These are phyloP conservation scores for Neonectria hederae DNA, from an alignment of 2,329 filamentous ascomycete species.

Conservation along the genomic window DNA sequence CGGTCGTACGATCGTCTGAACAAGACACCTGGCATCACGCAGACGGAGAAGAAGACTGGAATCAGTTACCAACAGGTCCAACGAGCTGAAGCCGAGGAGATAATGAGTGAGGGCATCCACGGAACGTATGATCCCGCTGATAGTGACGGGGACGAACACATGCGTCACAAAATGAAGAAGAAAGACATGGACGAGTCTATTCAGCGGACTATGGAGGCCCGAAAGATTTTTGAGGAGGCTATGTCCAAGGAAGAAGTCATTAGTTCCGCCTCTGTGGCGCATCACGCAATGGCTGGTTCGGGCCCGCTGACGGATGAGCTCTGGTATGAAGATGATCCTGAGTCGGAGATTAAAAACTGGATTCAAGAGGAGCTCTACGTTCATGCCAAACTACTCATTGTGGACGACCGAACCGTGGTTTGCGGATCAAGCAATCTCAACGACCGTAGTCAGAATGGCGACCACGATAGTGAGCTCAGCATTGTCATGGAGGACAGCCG, in stretches of 20 bases:
- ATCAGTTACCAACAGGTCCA: slow-evolving; percentile 88
- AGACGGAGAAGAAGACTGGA: slow-evolving; percentile 82
- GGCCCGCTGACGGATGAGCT: slow-evolving; percentile 71
- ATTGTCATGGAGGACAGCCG: slow-evolving; percentile 89
- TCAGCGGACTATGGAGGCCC: slow-evolving; percentile 56
- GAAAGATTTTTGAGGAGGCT: slow-evolving; percentile 62
- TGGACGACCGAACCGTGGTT: slow-evolving; percentile 85
- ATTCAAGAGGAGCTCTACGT: slow-evolving; percentile 97
- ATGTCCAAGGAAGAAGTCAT: slow-evolving; percentile 49
- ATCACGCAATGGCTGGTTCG: slow-evolving; percentile 79
- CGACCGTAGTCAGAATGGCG: slow-evolving; percentile 86
- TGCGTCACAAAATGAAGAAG: slow-evolving; percentile 53
- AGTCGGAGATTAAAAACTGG: slow-evolving; percentile 86
- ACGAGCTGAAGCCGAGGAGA: slow-evolving; percentile 85
- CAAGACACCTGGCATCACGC: slow-evolving; percentile 76
- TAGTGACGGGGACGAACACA: slow-evolving; percentile 59
- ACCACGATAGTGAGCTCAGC: slow-evolving; percentile 90
- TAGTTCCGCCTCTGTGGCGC: slow-evolving; percentile 65
- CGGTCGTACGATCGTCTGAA: slow-evolving; percentile 93
- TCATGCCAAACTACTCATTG: slow-evolving; percentile 89
- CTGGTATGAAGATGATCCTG: slow-evolving; percentile 77
- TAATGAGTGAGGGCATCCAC: slow-evolving; percentile 81
- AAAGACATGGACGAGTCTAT: slow-evolving; percentile 48
- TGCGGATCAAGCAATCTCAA: slow-evolving; percentile 93
- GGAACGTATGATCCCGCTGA: slow-evolving; percentile 58